Conservation (phyloP, 1,284 basidiomycete genomes). For the Ustilago loliicola region DNA sequence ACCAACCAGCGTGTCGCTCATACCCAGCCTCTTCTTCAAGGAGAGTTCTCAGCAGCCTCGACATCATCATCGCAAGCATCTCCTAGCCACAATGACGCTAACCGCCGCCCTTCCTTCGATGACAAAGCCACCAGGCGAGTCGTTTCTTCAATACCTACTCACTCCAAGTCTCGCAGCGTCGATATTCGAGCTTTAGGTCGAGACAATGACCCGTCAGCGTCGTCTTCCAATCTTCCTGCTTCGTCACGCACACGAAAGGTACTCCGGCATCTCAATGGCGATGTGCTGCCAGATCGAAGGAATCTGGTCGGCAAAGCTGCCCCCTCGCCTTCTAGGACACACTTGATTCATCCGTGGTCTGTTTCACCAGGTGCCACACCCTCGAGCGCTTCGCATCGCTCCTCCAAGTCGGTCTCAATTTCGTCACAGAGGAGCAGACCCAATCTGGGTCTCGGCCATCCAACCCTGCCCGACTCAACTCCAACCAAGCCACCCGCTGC, state of each 20-base stretch:
- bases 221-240: conserved; percentile 2
- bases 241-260: conserved; percentile 21
- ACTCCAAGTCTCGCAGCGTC: conserved; percentile 52
- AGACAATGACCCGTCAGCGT: conserved; percentile 5
- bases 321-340: neutral
- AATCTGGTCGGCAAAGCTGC: conserved; percentile 37
- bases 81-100: neutral
- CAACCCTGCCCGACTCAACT: conserved; percentile 3
- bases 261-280: conserved; percentile 29
- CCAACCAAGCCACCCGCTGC: conserved; percentile 9
- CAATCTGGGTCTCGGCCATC: conserved; percentile 27
- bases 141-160: conserved; percentile 36
- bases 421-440: conserved; percentile 5
- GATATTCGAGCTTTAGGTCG: conserved; percentile 47
- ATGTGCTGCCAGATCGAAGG: conserved; percentile 28
- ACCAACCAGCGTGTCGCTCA: conserved; percentile 73
- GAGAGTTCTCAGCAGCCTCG: conserved; percentile 29
- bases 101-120: conserved; percentile 9
- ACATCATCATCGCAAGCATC: conserved; percentile 6
- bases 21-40: conserved; percentile 71
- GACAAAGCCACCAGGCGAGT: conserved; percentile 23
- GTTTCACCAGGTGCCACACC: conserved; percentile 11
- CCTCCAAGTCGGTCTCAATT: conserved; percentile 23
- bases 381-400: conserved; percentile 30
- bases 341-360: conserved; percentile 41